Evolutionary conservation across 306 rosid species (phyloP), one percentile per base, ranked within the genome.

Genomic region (Albizia julibrissin): DNA sequence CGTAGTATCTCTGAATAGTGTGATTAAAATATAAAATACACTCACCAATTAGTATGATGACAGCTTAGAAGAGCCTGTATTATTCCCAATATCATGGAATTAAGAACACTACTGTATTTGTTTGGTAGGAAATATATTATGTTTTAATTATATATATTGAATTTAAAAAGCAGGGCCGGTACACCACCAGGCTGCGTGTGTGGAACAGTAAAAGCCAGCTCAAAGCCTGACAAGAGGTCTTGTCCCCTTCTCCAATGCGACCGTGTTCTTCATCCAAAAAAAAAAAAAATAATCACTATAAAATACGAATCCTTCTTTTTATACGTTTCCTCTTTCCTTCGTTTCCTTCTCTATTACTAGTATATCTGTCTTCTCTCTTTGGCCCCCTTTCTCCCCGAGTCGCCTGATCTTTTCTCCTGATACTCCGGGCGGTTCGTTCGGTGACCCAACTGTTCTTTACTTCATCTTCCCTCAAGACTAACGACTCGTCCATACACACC

Each of bases 301-400:
- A 46, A 65, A 47, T 39, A 21, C 27, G 7, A 76, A 77, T 34
- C 64, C 76, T 80, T 75, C 73, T 81, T 84, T 76, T 67, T 78
- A 81, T 82, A 0, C 83, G 79, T 64, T 5, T 50, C 49, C 70
- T 31, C 44, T 34, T 26, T 1, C n/a, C 16, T n/a, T 18, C 14
- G 5, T 68, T 80, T 71, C 71, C 79, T 77, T 88, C 80, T 64
- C 81, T 34, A 78, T 85, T 85, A 39, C 86, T 82, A 81, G 74
- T 82, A 74, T 85, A 83, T 89, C 86, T 82, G 77, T 82, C 86
- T 75, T 70, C 79, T 74, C 52, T 39, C 61, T 24, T 24, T 62
- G 19, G 37, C 13, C 68, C 7, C 39, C 3, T 4, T 7, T 3
- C 39, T 3, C 68, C 68, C 12, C 37, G 5, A 62, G 68, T 27